Evolutionary conservation across 2,329 filamentous ascomycete genomes (phyloP).

Genomic region (Chrysosporium keratinophilum): DNA sequence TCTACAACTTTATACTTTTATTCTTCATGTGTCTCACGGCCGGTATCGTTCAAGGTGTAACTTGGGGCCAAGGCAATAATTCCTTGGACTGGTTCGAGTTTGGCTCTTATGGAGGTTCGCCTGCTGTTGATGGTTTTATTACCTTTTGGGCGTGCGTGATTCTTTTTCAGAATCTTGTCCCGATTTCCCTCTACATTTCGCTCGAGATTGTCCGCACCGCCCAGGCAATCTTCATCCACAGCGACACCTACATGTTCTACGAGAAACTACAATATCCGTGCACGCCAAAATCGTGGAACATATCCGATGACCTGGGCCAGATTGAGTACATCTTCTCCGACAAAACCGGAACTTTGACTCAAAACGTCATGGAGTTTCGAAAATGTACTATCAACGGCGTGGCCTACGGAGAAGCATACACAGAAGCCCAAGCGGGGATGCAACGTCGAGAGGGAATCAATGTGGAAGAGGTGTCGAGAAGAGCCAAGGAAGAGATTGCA

Average conservation of each 20-base stretch:
- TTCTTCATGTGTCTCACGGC: constrained; percentile 80
- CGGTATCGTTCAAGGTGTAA: constrained; percentile 72
- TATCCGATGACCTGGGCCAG: constrained; percentile 93
- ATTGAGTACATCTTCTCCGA: constrained; percentile 99
- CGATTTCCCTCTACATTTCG: constrained; percentile 94
- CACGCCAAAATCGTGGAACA: constrained; percentile 97
- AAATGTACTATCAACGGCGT: constrained; percentile 95
- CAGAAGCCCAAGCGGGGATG: constrained; percentile 93
- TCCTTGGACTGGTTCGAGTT: constrained; percentile 77
- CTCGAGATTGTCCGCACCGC: constrained; percentile 88
- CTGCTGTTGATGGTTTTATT: constrained; percentile 78
- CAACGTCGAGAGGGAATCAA: constrained; percentile 82
- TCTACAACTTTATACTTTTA: constrained; percentile 89
- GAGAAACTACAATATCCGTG: constrained; percentile 88
- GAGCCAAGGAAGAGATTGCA: constrained; percentile 66
- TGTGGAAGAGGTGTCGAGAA: constrained; percentile 66
- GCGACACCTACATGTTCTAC: constrained; percentile 94
- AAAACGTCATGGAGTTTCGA: constrained; percentile 98
- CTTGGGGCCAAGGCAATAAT: constrained; percentile 64
- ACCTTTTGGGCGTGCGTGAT: constrained; percentile 95
- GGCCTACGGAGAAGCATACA: constrained; percentile 93
- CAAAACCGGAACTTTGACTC: constrained; percentile 81
- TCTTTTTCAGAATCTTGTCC: constrained; percentile 95
- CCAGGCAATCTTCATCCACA: constrained; percentile 96
- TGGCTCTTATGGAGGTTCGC: constrained; percentile 64